Evolutionary conservation across 2,329 filamentous ascomycete species (phyloP).

Genomic region (Thelonectria blattea): DNA sequence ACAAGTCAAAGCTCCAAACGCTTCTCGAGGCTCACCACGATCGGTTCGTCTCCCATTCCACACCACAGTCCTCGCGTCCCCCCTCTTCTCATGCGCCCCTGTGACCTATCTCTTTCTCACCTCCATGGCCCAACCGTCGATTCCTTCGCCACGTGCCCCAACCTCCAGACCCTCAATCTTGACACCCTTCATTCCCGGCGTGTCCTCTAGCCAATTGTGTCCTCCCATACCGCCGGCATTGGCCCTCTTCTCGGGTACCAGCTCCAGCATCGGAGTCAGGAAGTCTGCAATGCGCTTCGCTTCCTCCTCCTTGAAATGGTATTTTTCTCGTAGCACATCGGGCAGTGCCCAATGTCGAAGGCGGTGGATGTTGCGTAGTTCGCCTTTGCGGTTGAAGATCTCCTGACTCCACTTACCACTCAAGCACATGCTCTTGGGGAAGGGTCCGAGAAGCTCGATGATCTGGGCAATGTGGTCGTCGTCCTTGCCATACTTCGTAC

Average conservation of each 20-base stretch:
- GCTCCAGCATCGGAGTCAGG: conserved; percentile 86
- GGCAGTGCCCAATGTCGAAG: conserved; percentile 94
- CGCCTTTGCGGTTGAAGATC: conserved; percentile 97
- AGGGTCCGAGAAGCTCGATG: conserved; percentile 92
- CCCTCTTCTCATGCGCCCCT: conserved; percentile 1
- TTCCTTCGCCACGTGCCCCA: conserved; percentile 85
- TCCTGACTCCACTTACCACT: conserved; percentile 97
- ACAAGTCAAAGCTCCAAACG: conserved; percentile 14
- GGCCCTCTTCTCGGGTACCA: conserved; percentile 85
- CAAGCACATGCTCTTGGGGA: conserved; percentile 89
- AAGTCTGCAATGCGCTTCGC: conserved; percentile 80
- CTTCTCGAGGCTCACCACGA: conserved; percentile 17
- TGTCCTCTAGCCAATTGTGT: conserved; percentile 82
- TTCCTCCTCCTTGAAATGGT: conserved; percentile 88
- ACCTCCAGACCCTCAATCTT: conserved; percentile 76
- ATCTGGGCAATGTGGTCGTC: conserved; percentile 99
- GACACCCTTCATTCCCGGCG: conserved; percentile 84
- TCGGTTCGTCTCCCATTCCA: conserved; percentile 23
- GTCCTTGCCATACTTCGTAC: conserved; percentile 98
- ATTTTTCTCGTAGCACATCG: conserved; percentile 94
- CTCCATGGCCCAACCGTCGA: conserved; percentile 91
- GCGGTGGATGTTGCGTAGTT: conserved; percentile 95
- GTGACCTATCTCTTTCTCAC: conserved; percentile 75
- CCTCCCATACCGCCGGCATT: conserved; percentile 96
- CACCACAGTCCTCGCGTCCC: conserved; percentile 24